Percentiles rank a stretch among this genome's conserved stretches.
These are phyloP conservation scores for Glebionis coronaria DNA, from an alignment of 129 eudicot species.

Conservation along the genomic window DNA sequence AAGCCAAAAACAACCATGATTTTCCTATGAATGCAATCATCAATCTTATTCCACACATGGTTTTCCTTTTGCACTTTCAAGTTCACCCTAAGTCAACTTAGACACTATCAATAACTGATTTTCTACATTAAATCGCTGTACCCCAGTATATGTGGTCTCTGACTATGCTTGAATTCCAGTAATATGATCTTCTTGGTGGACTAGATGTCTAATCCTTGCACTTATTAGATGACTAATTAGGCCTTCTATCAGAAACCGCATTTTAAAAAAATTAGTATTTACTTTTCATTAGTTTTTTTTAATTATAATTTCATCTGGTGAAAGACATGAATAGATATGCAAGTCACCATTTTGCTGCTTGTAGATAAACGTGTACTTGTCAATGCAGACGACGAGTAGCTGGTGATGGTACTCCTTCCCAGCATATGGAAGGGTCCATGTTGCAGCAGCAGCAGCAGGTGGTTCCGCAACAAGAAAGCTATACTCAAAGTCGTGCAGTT, in stretches of 20 bases:
- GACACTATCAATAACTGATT: no score
- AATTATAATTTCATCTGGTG: background rate
- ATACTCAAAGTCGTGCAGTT: constrained; percentile 46
- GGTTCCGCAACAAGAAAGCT: constrained; percentile 59
- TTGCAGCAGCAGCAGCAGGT: constrained; percentile 82
- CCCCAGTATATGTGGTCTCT: no score
- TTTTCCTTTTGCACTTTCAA: no score
- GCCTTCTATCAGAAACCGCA: background rate
- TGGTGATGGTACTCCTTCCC: constrained; percentile 51
- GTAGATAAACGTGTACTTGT: background rate
- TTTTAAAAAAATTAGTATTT: no score
- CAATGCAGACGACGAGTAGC: constrained; percentile 63
- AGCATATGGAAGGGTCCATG: constrained; percentile 62
- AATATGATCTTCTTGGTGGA: no score
- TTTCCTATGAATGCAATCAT: no score
- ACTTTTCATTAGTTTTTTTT: background rate
- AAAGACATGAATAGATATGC: background rate
- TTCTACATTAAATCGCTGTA: no score
- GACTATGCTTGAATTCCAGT: background rate
- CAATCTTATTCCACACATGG: no score
- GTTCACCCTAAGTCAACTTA: no score
- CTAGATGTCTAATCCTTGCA: no score
- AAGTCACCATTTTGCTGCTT: background rate
- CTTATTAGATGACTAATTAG: background rate
- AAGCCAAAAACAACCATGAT: no score